Conservation (phyloP, 169 alveolate genomes). For the Cryptosporidium parvum region DNA sequence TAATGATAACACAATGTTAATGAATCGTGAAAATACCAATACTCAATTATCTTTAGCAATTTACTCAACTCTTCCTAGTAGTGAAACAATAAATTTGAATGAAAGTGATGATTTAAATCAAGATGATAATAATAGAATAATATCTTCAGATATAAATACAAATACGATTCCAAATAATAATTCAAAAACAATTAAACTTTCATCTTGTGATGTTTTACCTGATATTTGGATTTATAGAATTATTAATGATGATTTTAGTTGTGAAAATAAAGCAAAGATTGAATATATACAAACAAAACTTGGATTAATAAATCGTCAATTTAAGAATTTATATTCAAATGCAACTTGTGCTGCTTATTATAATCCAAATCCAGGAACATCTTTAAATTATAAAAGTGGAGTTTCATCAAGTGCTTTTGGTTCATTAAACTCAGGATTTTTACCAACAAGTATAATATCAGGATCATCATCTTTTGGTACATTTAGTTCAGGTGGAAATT, state of each 20-base stretch:
- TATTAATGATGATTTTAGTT: constrained; percentile 21
- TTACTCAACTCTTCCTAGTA: constrained; percentile 42
- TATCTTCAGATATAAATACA: neutral
- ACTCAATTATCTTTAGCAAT: constrained; percentile 27
- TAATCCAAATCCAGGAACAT: constrained; percentile 46
- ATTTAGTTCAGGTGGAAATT: neutral
- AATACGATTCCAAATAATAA: no score
- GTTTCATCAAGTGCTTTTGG: constrained; percentile 1
- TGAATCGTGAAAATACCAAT: constrained; percentile 8
- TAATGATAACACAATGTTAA: neutral
- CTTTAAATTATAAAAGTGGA: neutral
- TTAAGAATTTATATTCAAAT: constrained; percentile 43
- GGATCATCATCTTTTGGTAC: constrained; percentile 30
- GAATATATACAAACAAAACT: constrained; percentile 29
- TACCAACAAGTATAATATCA: neutral
- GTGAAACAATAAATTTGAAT: constrained; percentile 30
- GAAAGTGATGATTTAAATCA: neutral
- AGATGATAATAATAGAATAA: neutral
- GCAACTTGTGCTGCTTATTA: constrained; percentile 52
- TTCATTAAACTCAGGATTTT: constrained; percentile 10
- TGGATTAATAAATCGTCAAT: constrained; percentile 55
- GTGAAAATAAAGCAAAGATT: neutral
- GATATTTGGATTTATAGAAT: constrained; percentile 74
- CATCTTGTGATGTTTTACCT: constrained; percentile 68
- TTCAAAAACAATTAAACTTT: constrained; percentile 16